Conservation (phyloP, 768 basidiomycete genomes). For the Collybia mongolica region DNA sequence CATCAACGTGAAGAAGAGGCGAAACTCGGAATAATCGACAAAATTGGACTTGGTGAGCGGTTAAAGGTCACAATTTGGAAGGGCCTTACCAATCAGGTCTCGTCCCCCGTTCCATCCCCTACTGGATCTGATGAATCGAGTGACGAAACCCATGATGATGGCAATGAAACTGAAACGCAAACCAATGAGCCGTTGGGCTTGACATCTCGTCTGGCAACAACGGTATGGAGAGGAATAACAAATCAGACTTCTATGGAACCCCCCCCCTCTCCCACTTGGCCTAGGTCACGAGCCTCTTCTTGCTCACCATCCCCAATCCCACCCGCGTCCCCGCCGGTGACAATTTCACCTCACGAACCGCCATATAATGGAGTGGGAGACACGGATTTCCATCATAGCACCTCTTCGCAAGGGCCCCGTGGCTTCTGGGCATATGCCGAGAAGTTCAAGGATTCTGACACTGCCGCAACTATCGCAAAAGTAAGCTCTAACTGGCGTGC, state of each 20-base stretch:
- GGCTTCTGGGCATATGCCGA: slow-evolving; percentile 71
- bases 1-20: slow-evolving; percentile 44
- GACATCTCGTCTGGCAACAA: slow-evolving; percentile 54
- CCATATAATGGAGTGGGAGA: slow-evolving; percentile 5
- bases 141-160: slow-evolving; percentile 31
- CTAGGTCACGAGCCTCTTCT: slow-evolving; percentile 25
- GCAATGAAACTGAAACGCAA: slow-evolving; percentile 45
- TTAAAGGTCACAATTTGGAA: slow-evolving; percentile 65
- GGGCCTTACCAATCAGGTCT: slow-evolving; percentile 56
- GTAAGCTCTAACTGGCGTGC: slow-evolving; percentile 77
- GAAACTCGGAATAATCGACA: slow-evolving; percentile 27
- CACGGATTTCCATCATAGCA: neutral
- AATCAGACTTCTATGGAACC: slow-evolving; percentile 75
- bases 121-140: slow-evolving; percentile 32
- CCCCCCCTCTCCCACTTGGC: slow-evolving; percentile 40
- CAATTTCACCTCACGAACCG: neutral
- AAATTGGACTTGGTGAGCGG: slow-evolving; percentile 50
- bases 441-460: slow-evolving; percentile 71
- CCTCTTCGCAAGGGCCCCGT: slow-evolving; percentile 25
- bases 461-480: slow-evolving; percentile 69
- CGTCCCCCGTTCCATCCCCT: slow-evolving; percentile 34
- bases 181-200: slow-evolving; percentile 29
- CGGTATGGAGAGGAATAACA: slow-evolving; percentile 77
- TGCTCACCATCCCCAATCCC: slow-evolving; percentile 19
- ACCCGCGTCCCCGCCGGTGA: slow-evolving; percentile 3